Evolutionary conservation across 768 basidiomycete species (phyloP).

Genomic region (Mycena polygramma): DNA sequence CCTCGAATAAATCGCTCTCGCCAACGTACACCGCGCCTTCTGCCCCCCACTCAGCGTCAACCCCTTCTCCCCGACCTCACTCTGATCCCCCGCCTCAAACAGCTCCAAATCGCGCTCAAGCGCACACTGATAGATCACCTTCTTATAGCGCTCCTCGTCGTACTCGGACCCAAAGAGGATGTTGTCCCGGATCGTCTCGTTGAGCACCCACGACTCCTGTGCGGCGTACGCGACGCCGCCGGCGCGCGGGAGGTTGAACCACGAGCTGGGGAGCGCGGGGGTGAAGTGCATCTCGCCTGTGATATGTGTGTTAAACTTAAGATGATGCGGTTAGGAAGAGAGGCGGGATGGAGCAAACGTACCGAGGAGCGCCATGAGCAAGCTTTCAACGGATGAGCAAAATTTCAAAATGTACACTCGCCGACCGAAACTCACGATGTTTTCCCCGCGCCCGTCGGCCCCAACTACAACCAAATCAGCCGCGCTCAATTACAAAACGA

Average conservation of each 20-base stretch:
- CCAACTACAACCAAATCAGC: slow-evolving; percentile 35
- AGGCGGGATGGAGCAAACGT: slow-evolving; percentile 6
- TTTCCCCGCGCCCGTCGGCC: slow-evolving; percentile 59
- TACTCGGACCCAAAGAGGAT: slow-evolving; percentile 86
- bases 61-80: slow-evolving; percentile 66
- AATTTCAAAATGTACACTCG: not conserved
- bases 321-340: slow-evolving; percentile 20
- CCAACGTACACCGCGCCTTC: slow-evolving; percentile 61
- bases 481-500: slow-evolving; percentile 33
- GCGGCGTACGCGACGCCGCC: slow-evolving; percentile 85
- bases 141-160: slow-evolving; percentile 84
- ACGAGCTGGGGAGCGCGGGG: slow-evolving; percentile 64
- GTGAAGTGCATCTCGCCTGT: slow-evolving; percentile 77
- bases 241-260: slow-evolving; percentile 76
- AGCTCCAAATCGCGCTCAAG: slow-evolving; percentile 80
- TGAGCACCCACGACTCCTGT: slow-evolving; percentile 90
- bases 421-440: slow-evolving; percentile 56
- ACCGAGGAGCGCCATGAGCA: slow-evolving; percentile 74
- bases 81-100: slow-evolving; percentile 51
- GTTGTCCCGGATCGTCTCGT: slow-evolving; percentile 85
- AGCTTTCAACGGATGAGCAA: not conserved
- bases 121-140: slow-evolving; percentile 81
- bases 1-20: slow-evolving; percentile 59
- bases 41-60: slow-evolving; percentile 60
- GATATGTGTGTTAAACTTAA: not conserved